Percentiles rank a stretch among this genome's conserved stretches.
Conservation (phyloP, 2,329 filamentous ascomycete species). For the Trichophyton mentagrophytes region DNA sequence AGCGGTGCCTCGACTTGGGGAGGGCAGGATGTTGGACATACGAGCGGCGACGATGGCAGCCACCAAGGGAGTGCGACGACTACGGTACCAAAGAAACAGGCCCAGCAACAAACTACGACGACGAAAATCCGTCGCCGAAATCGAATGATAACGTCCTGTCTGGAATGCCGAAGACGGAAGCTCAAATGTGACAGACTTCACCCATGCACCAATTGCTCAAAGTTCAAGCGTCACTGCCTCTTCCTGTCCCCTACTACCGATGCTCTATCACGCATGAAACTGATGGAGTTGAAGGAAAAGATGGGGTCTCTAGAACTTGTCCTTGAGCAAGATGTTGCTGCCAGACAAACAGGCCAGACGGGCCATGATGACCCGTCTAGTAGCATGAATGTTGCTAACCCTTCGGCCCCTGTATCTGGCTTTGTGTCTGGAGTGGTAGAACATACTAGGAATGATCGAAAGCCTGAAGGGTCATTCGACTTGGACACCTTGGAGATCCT, state of each 20-base stretch:
- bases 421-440: not conserved
- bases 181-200: slow-evolving; percentile 62
- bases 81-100: not conserved
- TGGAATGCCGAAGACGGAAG: slow-evolving; percentile 60
- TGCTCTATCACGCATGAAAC: slow-evolving; percentile 53
- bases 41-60: not conserved
- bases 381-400: not conserved
- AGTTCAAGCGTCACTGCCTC: slow-evolving; percentile 42
- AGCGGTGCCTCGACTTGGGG: not conserved
- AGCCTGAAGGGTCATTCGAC: not conserved
- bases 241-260: slow-evolving; percentile 58
- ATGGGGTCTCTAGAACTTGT: slow-evolving; percentile 59
- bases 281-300: slow-evolving; percentile 67
- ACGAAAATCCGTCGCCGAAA: slow-evolving; percentile 44
- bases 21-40: not conserved
- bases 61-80: not conserved
- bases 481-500: slow-evolving; percentile 15
- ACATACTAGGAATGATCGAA: not conserved
- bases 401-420: not conserved
- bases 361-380: slow-evolving; percentile 1
- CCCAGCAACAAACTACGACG: not conserved
- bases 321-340: slow-evolving; percentile 55
- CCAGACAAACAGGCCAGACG: slow-evolving; percentile 20
- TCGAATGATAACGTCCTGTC: slow-evolving; percentile 56
- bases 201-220: slow-evolving; percentile 50